Percentiles rank a stretch among this genome's conserved stretches.
Conservation (phyloP, 1,139 yeast genomes). For the Diutina scorzettiae region DNA sequence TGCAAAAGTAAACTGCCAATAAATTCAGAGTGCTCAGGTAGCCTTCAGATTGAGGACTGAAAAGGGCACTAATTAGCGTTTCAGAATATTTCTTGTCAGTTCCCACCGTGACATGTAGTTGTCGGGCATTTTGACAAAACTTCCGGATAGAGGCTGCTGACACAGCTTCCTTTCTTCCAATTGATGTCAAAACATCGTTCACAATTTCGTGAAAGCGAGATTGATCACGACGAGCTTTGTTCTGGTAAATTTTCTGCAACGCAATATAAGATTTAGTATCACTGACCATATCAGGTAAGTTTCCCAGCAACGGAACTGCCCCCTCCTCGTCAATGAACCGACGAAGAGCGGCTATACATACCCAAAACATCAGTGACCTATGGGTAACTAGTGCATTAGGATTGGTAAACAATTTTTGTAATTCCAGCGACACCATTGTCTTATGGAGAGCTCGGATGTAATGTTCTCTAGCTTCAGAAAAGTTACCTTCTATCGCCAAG, state of each 20-base stretch:
- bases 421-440: conserved; percentile 27
- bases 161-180: conserved; percentile 14
- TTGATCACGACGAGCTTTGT: conserved; percentile 45
- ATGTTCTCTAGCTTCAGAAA: conserved; percentile 56
- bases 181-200: neutral
- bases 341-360: conserved; percentile 43
- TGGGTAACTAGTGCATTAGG: conserved; percentile 11
- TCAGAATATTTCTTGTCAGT: conserved; percentile 14
- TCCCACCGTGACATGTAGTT: conserved; percentile 27
- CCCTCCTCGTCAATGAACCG: conserved; percentile 34
- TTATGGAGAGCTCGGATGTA: conserved; percentile 40
- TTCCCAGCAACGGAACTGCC: conserved; percentile 59
- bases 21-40: conserved; percentile 14
- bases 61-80: conserved; percentile 10
- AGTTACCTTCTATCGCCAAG: conserved; percentile 41
- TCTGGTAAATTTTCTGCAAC: conserved; percentile 45
- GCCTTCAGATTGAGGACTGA: conserved; percentile 12
- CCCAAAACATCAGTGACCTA: conserved; percentile 42
- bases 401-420: conserved; percentile 21
- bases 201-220: conserved; percentile 17
- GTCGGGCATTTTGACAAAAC: conserved; percentile 50
- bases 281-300: conserved; percentile 83
- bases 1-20: conserved; percentile 24
- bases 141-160: conserved; percentile 27
- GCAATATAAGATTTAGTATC: conserved; percentile 50